Conservation (phyloP, 1,284 basidiomycete species). For the Leccinum solheimii region DNA sequence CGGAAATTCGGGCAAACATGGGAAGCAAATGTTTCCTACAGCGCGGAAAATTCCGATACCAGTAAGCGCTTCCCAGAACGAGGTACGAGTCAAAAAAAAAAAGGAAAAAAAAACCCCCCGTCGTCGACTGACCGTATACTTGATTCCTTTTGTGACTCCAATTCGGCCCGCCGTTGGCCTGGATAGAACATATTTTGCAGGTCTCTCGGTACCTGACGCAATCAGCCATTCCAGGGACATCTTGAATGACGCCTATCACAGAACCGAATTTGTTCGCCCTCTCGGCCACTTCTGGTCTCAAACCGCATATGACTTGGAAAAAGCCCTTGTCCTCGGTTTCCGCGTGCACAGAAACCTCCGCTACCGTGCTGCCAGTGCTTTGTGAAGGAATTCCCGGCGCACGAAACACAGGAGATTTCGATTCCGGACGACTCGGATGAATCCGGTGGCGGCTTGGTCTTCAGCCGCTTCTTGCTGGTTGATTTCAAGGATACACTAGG, state of each 20-base stretch:
- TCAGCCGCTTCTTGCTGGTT: not conserved
- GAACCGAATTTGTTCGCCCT: conserved; percentile 15
- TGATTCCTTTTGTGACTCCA: not conserved
- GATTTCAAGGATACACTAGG: not conserved
- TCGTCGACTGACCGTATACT: no score
- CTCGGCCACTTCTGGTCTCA: conserved; percentile 21
- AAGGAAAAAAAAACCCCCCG: no score
- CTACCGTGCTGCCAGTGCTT: no score
- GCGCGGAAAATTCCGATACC: no score
- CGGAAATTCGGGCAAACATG: no score
- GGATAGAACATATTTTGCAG: conserved; percentile 2
- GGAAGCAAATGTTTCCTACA: no score
- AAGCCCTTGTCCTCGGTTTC: conserved; percentile 9
- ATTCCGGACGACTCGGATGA: not conserved
- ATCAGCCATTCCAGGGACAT: conserved; percentile 6
- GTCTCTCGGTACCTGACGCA: conserved; percentile 19
- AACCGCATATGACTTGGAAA: conserved; percentile 16
- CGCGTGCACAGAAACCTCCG: conserved; percentile 2
- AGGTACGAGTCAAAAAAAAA: no score
- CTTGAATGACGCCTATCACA: conserved; percentile 18
- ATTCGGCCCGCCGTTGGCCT: not conserved
- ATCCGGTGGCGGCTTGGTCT: not conserved
- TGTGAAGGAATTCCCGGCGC: no score
- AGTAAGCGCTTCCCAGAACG: no score
- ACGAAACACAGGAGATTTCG: no score